These are phyloP conservation scores for Dendrocalamus latiflorus DNA, from an alignment of 202 grass and related monocot species.

Conservation along the genomic window DNA sequence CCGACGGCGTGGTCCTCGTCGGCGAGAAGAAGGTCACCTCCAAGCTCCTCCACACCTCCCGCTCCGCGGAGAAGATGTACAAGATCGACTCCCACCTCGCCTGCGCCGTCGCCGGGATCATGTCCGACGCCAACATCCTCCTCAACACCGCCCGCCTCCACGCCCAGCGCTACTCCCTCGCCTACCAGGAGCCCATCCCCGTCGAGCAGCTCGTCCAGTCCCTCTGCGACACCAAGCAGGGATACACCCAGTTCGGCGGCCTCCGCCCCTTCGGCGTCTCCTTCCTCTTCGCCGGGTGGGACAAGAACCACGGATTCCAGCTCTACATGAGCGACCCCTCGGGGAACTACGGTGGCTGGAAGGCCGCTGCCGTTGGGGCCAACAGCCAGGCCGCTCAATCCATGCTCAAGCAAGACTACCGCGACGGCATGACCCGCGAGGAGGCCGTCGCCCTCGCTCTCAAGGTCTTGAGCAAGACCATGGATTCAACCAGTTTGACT, in stretches of 20 bases:
- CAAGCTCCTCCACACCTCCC: conserved; percentile 90
- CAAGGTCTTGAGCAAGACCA: conserved; percentile 97
- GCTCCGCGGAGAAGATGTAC: conserved; percentile 98
- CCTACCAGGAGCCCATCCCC: conserved; percentile 97
- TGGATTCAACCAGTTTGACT: conserved; percentile 94
- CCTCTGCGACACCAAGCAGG: conserved; percentile 97
- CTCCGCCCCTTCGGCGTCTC: conserved; percentile 96
- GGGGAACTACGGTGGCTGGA: conserved; percentile 90
- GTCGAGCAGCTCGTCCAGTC: conserved; percentile 95
- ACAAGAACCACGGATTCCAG: conserved; percentile 89
- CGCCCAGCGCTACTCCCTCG: conserved; percentile 83
- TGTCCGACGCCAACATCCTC: conserved; percentile 98
- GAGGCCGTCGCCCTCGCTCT: conserved; percentile 82
- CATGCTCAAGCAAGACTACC: conserved; percentile 99
- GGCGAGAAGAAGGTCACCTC: conserved; percentile 99
- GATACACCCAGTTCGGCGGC: conserved; percentile 95
- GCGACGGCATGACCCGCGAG: conserved; percentile 75
- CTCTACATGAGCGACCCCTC: conserved; percentile 95
- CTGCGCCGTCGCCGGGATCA: conserved; percentile 92
- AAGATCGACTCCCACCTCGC: conserved; percentile 93
- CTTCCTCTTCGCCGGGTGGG: conserved; percentile 97
- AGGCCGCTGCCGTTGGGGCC: conserved; percentile 82
- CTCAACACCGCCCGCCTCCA: conserved; percentile 98
- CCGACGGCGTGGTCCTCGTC: conserved; percentile 76
- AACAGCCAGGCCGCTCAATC: conserved; percentile 97